phyloP scores from a whole-genome alignment of 75 land plant genomes.

The Cupressus sempervirens region DNA sequence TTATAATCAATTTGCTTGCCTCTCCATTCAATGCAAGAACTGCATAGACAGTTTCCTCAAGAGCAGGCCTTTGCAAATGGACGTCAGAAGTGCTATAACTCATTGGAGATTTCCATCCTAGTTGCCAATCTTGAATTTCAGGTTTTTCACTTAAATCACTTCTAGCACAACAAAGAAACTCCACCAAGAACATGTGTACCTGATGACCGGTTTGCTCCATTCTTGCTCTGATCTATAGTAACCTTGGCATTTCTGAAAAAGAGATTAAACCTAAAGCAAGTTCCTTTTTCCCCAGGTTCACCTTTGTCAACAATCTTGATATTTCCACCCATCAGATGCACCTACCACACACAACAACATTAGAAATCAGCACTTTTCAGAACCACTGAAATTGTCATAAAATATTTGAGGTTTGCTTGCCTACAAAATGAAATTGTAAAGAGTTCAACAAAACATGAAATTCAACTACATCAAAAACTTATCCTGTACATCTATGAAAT shows the following conservation, averaged over 20 bases:
- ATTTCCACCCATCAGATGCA: slow-evolving; percentile 82
- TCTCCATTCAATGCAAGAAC: slow-evolving; percentile 52
- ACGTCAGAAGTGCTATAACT: not conserved
- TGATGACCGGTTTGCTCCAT: not conserved
- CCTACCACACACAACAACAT: slow-evolving; percentile 28
- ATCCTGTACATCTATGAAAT: not conserved
- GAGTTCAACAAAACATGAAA: slow-evolving; percentile 9
- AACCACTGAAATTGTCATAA: not conserved
- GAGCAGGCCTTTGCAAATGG: not conserved
- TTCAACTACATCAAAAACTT: not conserved
- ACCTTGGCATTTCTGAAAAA: slow-evolving; percentile 27
- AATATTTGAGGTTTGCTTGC: not conserved
- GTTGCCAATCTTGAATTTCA: slow-evolving; percentile 7
- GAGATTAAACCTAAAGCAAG: slow-evolving; percentile 71
- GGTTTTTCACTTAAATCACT: slow-evolving; percentile 6
- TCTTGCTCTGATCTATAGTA: not conserved
- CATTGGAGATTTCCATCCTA: not conserved
- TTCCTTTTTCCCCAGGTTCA: slow-evolving; percentile 48
- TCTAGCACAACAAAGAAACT: not conserved
- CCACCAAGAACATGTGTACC: not conserved
- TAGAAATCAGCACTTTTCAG: not conserved
- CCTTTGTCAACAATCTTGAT: slow-evolving; percentile 69
- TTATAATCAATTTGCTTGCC: slow-evolving; percentile 30
- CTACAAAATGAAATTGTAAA: not conserved
- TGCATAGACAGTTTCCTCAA: slow-evolving; percentile 29